These are phyloP conservation scores for Boletellus emodensis DNA, from an alignment of 768 basidiomycete species.

Conservation along the genomic window DNA sequence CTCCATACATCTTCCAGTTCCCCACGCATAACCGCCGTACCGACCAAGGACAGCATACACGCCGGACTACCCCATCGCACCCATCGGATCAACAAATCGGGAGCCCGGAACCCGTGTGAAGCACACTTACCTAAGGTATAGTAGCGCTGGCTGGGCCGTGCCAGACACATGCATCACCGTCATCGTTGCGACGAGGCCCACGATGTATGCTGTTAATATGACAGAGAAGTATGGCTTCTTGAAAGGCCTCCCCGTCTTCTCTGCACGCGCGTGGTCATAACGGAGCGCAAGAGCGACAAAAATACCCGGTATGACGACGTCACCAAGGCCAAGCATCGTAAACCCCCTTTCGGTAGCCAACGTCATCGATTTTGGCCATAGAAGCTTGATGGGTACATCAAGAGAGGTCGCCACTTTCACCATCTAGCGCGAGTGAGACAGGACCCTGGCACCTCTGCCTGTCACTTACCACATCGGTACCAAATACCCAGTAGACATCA, in stretches of 20 bases:
- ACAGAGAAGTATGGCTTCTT: conserved; percentile 74
- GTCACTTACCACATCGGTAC: conserved; percentile 72
- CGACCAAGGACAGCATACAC: conserved; percentile 66
- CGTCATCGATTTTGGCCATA: conserved; percentile 70
- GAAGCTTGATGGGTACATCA: conserved; percentile 90
- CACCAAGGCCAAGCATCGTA: conserved; percentile 91
- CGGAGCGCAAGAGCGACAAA: conserved; percentile 85
- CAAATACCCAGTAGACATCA: conserved; percentile 95
- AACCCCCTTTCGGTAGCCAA: conserved; percentile 55
- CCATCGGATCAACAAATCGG: not conserved
- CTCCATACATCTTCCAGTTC: conserved; percentile 69
- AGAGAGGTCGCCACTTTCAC: conserved; percentile 86
- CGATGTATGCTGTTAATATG: conserved; percentile 64
- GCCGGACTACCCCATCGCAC: conserved; percentile 49
- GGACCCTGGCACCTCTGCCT: not conserved
- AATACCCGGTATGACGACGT: conserved; percentile 64
- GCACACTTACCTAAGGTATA: conserved; percentile 78
- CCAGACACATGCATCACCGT: conserved; percentile 75
- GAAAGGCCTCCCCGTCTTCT: conserved; percentile 37
- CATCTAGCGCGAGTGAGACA: conserved; percentile 54
- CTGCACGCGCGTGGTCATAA: conserved; percentile 63
- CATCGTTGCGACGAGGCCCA: conserved; percentile 76
- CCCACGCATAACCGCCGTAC: conserved; percentile 56
- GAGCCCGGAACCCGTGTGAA: not conserved
- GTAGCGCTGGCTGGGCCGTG: conserved; percentile 83